Percentiles rank a stretch among this genome's conserved stretches.
These are phyloP conservation scores for Pittosporum tobira DNA, from an alignment of 129 eudicot genomes.

Conservation along the genomic window DNA sequence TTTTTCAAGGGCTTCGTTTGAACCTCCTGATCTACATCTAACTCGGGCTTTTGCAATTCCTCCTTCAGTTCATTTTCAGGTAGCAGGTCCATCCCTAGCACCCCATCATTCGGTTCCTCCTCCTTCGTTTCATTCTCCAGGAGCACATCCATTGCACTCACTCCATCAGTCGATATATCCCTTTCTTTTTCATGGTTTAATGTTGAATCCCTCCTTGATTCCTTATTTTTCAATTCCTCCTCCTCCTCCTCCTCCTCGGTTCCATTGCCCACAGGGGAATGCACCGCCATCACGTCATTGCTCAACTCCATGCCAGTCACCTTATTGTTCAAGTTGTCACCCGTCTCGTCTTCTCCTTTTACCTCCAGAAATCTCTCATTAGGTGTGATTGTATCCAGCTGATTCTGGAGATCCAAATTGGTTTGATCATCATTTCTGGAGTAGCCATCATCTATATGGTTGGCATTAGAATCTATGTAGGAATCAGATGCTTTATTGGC, in stretches of 20 bases:
- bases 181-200: neutral
- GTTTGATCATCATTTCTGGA: neutral
- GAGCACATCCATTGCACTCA: neutral
- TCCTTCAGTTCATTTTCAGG: conserved; percentile 12
- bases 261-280: neutral
- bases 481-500: neutral
- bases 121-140: conserved; percentile 6
- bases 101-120: conserved; percentile 9
- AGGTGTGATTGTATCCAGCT: neutral
- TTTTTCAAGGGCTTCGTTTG: conserved; percentile 24
- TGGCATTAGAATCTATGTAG: neutral
- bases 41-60: conserved; percentile 15
- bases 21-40: conserved; percentile 21
- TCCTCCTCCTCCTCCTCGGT: neutral
- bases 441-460: neutral
- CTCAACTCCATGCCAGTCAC: conserved; percentile 9
- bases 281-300: neutral
- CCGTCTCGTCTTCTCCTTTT: conserved; percentile 4
- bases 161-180: neutral
- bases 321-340: conserved; percentile 5
- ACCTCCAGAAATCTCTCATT: neutral
- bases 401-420: neutral
- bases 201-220: neutral
- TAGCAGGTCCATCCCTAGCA: conserved; percentile 14
- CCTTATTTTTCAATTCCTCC: conserved; percentile 1